Evolutionary conservation across 1,284 basidiomycete genomes (phyloP).

Genomic region (Boletellus deceptivus): DNA sequence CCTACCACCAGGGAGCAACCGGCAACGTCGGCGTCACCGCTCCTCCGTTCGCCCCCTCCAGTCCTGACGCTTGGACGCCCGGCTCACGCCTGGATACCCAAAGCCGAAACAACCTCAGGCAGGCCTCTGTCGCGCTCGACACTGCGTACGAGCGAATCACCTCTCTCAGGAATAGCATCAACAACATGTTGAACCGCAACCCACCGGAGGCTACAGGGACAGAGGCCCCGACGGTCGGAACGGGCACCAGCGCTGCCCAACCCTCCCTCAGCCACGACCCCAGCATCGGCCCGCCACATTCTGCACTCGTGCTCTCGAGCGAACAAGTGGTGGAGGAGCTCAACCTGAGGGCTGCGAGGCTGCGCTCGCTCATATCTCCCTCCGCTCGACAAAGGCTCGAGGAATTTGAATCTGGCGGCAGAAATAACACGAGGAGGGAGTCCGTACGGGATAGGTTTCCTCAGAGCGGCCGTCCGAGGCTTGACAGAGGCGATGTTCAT

Average conservation of each 20-base stretch:
- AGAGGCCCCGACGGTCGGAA: slow-evolving; percentile 1
- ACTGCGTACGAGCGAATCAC: slow-evolving; percentile 51
- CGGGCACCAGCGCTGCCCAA: slow-evolving; percentile 6
- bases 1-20: slow-evolving; percentile 11
- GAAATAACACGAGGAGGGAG: slow-evolving; percentile 19
- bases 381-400: slow-evolving; percentile 34
- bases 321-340: slow-evolving; percentile 27
- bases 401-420: slow-evolving; percentile 26
- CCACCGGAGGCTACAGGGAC: slow-evolving; percentile 19
- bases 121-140: slow-evolving; percentile 48
- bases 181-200: slow-evolving; percentile 38
- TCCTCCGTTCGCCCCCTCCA: slow-evolving; percentile 9
- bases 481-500: slow-evolving; percentile 13
- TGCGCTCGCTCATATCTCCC: slow-evolving; percentile 30
- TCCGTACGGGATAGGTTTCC: slow-evolving; percentile 21
- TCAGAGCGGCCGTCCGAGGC: slow-evolving; percentile 14
- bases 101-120: slow-evolving; percentile 39
- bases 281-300: slow-evolving; percentile 33
- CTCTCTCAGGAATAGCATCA: slow-evolving; percentile 46
- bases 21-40: slow-evolving; percentile 2
- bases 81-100: slow-evolving; percentile 18
- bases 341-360: slow-evolving; percentile 24
- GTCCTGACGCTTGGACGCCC: slow-evolving; percentile 13
- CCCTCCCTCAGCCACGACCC: slow-evolving; percentile 17
- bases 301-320: slow-evolving; percentile 35